Percentiles rank a stretch among this genome's conserved stretches.
phyloP scores from a whole-genome alignment of 2,329 filamentous ascomycete species.

The Aureobasidium sp. region DNA sequence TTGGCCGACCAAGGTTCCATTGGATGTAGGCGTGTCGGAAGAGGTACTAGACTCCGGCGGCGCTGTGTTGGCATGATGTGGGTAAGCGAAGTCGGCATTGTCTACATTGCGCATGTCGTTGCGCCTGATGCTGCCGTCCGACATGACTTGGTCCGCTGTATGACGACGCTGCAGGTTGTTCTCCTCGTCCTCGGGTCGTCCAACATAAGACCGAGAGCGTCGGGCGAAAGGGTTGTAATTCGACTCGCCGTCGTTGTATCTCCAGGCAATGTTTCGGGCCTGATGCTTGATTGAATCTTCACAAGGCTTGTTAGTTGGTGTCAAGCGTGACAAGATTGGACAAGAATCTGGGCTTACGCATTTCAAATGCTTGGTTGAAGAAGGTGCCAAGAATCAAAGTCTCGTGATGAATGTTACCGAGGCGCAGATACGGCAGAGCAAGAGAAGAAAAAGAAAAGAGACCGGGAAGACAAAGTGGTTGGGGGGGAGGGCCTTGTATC shows the following conservation, averaged over 20 bases:
- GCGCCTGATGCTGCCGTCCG: neutral
- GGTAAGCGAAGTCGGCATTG: slow-evolving; percentile 12
- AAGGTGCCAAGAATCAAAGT: slow-evolving; percentile 1
- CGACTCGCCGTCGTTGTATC: slow-evolving; percentile 12
- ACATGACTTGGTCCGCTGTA: slow-evolving; percentile 12
- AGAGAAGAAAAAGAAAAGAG: slow-evolving; percentile 4
- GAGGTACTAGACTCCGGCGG: neutral
- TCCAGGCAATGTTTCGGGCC: slow-evolving; percentile 15
- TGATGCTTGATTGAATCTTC: slow-evolving; percentile 15
- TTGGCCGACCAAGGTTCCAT: neutral
- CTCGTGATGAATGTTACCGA: slow-evolving; percentile 2
- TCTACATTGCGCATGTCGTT: slow-evolving; percentile 4
- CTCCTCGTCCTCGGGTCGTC: slow-evolving; percentile 9
- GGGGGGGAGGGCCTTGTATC: neutral
- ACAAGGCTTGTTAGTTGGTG: slow-evolving; percentile 7
- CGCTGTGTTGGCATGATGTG: slow-evolving; percentile 13
- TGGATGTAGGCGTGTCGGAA: slow-evolving; percentile 1
- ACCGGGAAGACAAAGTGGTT: neutral
- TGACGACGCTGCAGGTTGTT: slow-evolving; percentile 5
- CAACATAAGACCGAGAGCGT: neutral
- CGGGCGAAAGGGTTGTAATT: slow-evolving; percentile 17
- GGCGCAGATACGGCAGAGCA: slow-evolving; percentile 2
- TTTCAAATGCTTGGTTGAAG: neutral
- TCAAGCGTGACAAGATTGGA: neutral
- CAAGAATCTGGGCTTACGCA: slow-evolving; percentile 13